A percentile compares a stretch with the other conserved stretches of the same genome.
Evolutionary conservation across 148 eudicot species (phyloP).

Genomic region (Dianthus caryophyllus): DNA sequence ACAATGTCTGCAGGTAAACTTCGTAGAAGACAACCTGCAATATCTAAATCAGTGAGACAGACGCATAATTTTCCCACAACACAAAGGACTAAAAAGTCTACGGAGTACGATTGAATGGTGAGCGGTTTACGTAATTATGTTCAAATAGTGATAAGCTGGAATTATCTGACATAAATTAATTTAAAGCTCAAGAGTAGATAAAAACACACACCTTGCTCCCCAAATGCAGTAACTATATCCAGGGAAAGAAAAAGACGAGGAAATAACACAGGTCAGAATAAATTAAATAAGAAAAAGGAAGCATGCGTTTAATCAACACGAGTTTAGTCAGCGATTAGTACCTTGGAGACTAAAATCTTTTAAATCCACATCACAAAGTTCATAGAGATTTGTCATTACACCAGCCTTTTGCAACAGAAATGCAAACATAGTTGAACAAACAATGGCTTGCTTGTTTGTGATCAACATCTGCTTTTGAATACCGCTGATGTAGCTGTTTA

Average conservation of each 20-base stretch:
- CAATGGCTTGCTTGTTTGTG: constrained; percentile 90
- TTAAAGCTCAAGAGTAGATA: constrained; percentile 1
- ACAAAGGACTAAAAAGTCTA: neutral
- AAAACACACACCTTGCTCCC: constrained; percentile 59
- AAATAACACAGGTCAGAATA: constrained; percentile 22
- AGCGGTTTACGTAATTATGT: too few relatives aligned
- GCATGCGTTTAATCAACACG: neutral
- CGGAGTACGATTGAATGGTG: neutral
- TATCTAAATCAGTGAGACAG: constrained; percentile 11
- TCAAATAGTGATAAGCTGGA: neutral
- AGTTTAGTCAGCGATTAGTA: constrained; percentile 17
- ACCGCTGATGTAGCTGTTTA: constrained; percentile 65
- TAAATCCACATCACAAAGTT: constrained; percentile 91
- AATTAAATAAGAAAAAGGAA: neutral
- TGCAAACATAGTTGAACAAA: constrained; percentile 79
- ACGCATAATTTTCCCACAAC: neutral
- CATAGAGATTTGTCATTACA: constrained; percentile 77
- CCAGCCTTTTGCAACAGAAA: constrained; percentile 76
- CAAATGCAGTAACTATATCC: constrained; percentile 58
- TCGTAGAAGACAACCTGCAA: constrained; percentile 81
- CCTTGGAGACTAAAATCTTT: constrained; percentile 96
- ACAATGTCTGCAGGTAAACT: constrained; percentile 84
- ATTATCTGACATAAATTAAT: neutral
- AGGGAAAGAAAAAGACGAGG: constrained; percentile 11
- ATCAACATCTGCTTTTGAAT: constrained; percentile 82